A percentile compares a stretch with the other conserved stretches of the same genome.
phyloP scores from a whole-genome alignment of 1,139 yeast genomes.

The Nematodospora anomalae region DNA sequence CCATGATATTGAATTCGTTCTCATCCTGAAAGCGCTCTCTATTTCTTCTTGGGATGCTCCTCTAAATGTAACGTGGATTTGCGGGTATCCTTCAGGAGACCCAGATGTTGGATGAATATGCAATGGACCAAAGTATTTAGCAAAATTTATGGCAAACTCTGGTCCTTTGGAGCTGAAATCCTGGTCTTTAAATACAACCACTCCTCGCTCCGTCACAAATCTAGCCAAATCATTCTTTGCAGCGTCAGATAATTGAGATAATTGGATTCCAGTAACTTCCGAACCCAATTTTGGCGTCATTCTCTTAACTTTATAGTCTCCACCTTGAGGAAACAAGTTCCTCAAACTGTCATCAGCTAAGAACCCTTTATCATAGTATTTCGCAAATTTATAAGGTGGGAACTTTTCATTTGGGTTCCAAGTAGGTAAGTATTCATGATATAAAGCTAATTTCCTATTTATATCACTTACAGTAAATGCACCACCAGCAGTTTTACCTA shows the following conservation, averaged over 20 bases:
- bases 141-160: slow-evolving; percentile 31
- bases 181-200: slow-evolving; percentile 40
- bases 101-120: slow-evolving; percentile 45
- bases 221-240: slow-evolving; percentile 41
- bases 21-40: slow-evolving; percentile 23
- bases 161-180: slow-evolving; percentile 37
- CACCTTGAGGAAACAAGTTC: slow-evolving; percentile 18
- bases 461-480: slow-evolving; percentile 25
- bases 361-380: slow-evolving; percentile 25
- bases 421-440: slow-evolving; percentile 28
- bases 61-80: slow-evolving; percentile 35
- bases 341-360: slow-evolving; percentile 19
- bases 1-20: slow-evolving; percentile 36
- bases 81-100: slow-evolving; percentile 37
- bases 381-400: slow-evolving; percentile 23
- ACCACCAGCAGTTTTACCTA: slow-evolving; percentile 24
- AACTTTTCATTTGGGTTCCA: slow-evolving; percentile 31
- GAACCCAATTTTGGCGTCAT: slow-evolving; percentile 29
- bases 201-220: slow-evolving; percentile 42
- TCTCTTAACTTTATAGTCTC: slow-evolving; percentile 12
- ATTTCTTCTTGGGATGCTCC: slow-evolving; percentile 29
- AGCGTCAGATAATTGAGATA: slow-evolving; percentile 25
- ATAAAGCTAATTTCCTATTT: slow-evolving; percentile 21
- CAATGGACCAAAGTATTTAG: slow-evolving; percentile 36
- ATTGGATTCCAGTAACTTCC: slow-evolving; percentile 27